These are phyloP conservation scores for Trichomonas tenax DNA, from an alignment of 208 protist species.

Conservation along the genomic window DNA sequence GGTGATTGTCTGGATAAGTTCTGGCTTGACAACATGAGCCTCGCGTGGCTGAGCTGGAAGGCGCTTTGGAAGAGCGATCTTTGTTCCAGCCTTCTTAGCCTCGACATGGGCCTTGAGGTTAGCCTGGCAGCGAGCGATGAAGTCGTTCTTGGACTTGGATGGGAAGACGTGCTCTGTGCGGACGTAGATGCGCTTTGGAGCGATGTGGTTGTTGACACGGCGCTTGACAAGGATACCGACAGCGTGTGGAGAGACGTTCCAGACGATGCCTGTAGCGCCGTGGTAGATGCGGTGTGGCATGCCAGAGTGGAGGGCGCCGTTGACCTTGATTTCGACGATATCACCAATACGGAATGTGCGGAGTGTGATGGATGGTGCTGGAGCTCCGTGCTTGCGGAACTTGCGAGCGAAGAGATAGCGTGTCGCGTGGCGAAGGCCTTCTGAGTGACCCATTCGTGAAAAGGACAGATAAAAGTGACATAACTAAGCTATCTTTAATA, in stretches of 20 bases:
- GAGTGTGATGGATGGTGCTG: conserved; percentile 73
- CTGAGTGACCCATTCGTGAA: conserved; percentile 66
- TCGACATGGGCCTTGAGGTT: conserved; percentile 29
- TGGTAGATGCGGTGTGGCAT: conserved; percentile 99
- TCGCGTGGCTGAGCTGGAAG: neutral
- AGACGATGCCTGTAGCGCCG: conserved; percentile 95
- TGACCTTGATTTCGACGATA: conserved; percentile 92
- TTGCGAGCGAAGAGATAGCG: conserved; percentile 84
- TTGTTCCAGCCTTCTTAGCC: neutral
- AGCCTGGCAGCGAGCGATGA: conserved; percentile 50
- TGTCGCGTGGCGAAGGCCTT: conserved; percentile 86
- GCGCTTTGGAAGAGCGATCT: neutral
- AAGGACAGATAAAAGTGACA: too few relatives aligned
- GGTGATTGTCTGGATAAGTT: neutral
- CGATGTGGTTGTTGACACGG: conserved; percentile 77
- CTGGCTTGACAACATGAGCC: neutral
- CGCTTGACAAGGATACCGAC: conserved; percentile 99
- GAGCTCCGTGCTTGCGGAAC: conserved; percentile 77
- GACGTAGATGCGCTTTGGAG: conserved; percentile 97
- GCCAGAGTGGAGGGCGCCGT: conserved; percentile 91
- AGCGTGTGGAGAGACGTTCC: conserved; percentile 92
- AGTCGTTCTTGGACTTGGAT: conserved; percentile 60
- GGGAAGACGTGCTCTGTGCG: conserved; percentile 94
- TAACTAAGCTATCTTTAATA: too few relatives aligned
- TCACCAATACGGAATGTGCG: conserved; percentile 89